These are phyloP conservation scores for Cyclostephanos tholiformis DNA, from an alignment of 108 stramenopile species.

Conservation along the genomic window DNA sequence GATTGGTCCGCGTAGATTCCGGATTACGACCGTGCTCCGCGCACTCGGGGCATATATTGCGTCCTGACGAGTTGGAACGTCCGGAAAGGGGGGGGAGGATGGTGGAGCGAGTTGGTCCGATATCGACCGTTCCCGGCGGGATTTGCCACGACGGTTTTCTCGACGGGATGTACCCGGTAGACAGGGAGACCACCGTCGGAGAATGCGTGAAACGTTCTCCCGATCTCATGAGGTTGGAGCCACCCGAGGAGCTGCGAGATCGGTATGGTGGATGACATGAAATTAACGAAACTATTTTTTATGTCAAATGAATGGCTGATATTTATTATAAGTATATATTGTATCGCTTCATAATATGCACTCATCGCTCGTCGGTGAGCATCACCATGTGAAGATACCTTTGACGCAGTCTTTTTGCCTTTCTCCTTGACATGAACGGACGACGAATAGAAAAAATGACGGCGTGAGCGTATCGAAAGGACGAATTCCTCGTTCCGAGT, in stretches of 20 bases:
- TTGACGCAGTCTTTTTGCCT: no score
- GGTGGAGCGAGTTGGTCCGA: neutral
- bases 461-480: no score
- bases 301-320: neutral
- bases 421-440: no score
- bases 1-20: constrained; percentile 64
- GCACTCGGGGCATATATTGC: constrained; percentile 88
- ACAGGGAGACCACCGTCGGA: constrained; percentile 72
- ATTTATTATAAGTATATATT: neutral
- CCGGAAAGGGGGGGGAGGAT: no score
- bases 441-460: no score
- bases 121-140: constrained; percentile 46
- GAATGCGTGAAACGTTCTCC: constrained; percentile 66
- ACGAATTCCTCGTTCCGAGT: neutral
- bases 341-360: neutral
- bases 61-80: constrained; percentile 62
- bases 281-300: neutral
- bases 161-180: constrained; percentile 79
- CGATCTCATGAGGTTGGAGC: constrained; percentile 50
- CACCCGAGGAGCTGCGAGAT: constrained; percentile 51
- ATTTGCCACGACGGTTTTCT: constrained; percentile 73
- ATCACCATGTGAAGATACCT: no score
- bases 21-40: constrained; percentile 80
- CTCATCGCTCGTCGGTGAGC: no score
- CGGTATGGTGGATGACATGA: constrained; percentile 63